Evolutionary conservation across 495 filamentous ascomycete genomes (phyloP).

Genomic region (Glonium stellatum): DNA sequence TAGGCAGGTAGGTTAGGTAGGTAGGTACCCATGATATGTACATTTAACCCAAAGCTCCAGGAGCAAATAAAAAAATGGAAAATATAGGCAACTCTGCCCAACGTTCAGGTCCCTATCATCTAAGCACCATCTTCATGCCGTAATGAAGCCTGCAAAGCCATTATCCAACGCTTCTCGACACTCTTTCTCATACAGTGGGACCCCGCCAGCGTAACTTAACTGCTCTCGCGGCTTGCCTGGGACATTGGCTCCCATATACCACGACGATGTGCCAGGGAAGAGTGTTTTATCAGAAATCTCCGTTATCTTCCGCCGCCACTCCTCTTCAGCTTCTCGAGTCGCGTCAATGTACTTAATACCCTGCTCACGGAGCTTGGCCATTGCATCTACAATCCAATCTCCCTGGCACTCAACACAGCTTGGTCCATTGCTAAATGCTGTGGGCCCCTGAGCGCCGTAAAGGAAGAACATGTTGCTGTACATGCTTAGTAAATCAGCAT

Average conservation of each 20-base stretch:
- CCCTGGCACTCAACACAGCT: constrained; percentile 44
- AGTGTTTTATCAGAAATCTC: constrained; percentile 41
- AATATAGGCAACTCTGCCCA: too few relatives aligned
- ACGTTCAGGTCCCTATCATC: not conserved
- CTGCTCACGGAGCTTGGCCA: constrained; percentile 39
- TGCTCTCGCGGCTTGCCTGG: constrained; percentile 43
- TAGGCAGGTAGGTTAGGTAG: too few relatives aligned
- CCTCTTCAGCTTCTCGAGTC: constrained; percentile 41
- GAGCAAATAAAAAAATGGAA: too few relatives aligned
- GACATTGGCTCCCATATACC: constrained; percentile 42
- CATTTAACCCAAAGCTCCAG: too few relatives aligned
- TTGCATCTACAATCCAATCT: constrained; percentile 46
- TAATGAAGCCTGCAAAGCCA: constrained; percentile 29
- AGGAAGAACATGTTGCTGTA: constrained; percentile 46
- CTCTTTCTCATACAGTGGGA: constrained; percentile 35
- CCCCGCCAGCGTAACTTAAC: constrained; percentile 40
- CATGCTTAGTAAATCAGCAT: not conserved
- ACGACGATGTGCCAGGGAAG: constrained; percentile 40
- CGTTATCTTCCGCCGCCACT: constrained; percentile 41
- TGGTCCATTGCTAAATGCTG: constrained; percentile 45
- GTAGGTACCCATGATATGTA: too few relatives aligned
- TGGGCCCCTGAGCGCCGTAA: constrained; percentile 47
- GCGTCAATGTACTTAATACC: constrained; percentile 41
- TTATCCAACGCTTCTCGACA: constrained; percentile 29
- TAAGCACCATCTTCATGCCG: constrained; percentile 2